These are phyloP conservation scores for Alternaria postmessia DNA, from an alignment of 2,329 filamentous ascomycete species.

Conservation along the genomic window DNA sequence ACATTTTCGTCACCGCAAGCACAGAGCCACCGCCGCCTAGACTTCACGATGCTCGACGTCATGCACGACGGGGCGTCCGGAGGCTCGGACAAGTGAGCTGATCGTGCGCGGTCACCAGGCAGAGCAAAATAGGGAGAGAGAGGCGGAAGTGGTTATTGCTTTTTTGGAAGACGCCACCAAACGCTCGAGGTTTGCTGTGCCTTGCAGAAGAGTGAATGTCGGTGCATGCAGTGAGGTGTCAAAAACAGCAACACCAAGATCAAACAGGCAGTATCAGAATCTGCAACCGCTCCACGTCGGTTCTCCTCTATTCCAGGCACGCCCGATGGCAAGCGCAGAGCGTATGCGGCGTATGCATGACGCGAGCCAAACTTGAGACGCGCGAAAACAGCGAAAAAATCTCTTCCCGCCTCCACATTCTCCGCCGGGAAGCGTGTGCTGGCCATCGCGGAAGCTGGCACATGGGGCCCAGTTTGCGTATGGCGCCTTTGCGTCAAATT, in stretches of 20 bases:
- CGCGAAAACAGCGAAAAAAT: conserved; percentile 16
- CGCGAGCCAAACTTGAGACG: conserved; percentile 8
- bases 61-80: conserved; percentile 28
- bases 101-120: conserved; percentile 9
- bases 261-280: conserved; percentile 1
- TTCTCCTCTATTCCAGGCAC: conserved; percentile 17
- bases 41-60: conserved; percentile 50
- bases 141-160: background rate
- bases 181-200: background rate
- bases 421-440: conserved; percentile 20
- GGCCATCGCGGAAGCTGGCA: conserved; percentile 12
- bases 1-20: conserved; percentile 14
- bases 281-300: conserved; percentile 9
- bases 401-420: conserved; percentile 34
- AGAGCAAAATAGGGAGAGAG: background rate
- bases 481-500: conserved; percentile 35
- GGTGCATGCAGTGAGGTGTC: background rate
- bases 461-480: conserved; percentile 13
- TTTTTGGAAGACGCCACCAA: conserved; percentile 1
- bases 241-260: background rate
- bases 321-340: conserved; percentile 2
- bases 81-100: background rate
- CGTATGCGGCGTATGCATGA: conserved; percentile 19
- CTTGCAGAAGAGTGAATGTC: background rate
- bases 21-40: conserved; percentile 20